Base-by-base conservation (phyloP, 1,284 basidiomycete genomes). In the Fomitiporia mediterranea region DNA sequence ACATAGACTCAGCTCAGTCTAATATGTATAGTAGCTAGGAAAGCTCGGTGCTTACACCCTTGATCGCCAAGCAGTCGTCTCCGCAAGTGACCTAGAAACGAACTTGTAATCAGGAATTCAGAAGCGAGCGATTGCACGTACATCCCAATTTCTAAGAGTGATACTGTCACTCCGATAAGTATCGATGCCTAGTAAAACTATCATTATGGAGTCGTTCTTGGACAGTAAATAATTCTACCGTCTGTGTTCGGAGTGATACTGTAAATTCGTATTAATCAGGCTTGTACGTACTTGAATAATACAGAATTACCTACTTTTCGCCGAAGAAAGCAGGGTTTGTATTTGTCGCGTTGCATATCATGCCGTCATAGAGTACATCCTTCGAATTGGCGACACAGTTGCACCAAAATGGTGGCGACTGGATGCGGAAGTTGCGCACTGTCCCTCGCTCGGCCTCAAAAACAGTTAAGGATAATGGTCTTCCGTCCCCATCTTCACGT, bases 231-330 rank as follows among this genome's bases (percentile, higher is more conserved):
- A 8, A 17, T 53, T 65, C 47, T 35, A 76, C 81, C 81, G 68
- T 83, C 82, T 3, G 82, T 85, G 65, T 86, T 85, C 52, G 79
- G 81, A 1, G 84, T 79, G 61, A 82, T 76, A 62, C 80, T 82
- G 48, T 8, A 50, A n/a, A n/a, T n/a, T 30, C 38, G 58, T 23
- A 13, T 11, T 21, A 27, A 55, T 13, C 19, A 34, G 37, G 23
- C 5, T 23, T 32, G 13, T 43, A 56, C 15, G 32, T 37, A 37
- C 15, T 40, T 8, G 25, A 44, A 39, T 17, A 34, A 44, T 34
- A 35, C 60, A 13, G 35, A 51, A n/a, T 49, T 21, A 69, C 75
- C 60, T 57, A 82, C 79, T 83, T 82, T 61, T 75, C 68, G 15
- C 78, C 78, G 32, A 65, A 66, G 60, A 72, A 75, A 57, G 65